Percentiles rank a stretch among this genome's conserved stretches.
Evolutionary conservation across 73 alveolate species (phyloP).

Genomic region (Chromera velia): DNA sequence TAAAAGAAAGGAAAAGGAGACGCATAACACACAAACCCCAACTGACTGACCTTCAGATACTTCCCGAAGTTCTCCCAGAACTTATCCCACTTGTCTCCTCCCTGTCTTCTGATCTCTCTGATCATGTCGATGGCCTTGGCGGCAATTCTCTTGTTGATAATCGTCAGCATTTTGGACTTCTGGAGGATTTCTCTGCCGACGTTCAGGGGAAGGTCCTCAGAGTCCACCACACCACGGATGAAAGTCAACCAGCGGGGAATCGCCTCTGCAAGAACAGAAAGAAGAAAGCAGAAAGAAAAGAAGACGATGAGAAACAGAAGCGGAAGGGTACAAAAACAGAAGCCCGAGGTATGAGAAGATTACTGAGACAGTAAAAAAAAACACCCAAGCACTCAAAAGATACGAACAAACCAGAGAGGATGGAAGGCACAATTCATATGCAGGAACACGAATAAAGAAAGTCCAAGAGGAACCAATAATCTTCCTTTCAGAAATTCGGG

Average conservation of each 20-base stretch:
- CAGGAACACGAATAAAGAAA: neutral
- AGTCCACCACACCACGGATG: conserved; percentile 97
- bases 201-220: conserved; percentile 96
- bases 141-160: conserved; percentile 83
- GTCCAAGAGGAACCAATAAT: neutral
- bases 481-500: neutral
- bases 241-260: conserved; percentile 95
- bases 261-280: conserved; percentile 80
- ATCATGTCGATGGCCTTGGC: conserved; percentile 82
- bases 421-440: neutral
- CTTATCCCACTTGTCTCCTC: conserved; percentile 63
- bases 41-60: conserved; percentile 78
- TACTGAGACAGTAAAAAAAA: neutral
- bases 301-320: too few relatives aligned
- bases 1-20: too few relatives aligned
- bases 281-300: neutral
- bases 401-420: neutral
- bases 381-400: neutral
- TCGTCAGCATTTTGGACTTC: conserved; percentile 80
- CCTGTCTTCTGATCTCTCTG: conserved; percentile 59
- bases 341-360: too few relatives aligned
- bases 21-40: conserved; percentile 23
- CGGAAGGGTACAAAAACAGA: too few relatives aligned
- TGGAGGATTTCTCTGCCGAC: conserved; percentile 96
- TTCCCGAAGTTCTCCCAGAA: conserved; percentile 85